Percentiles rank a stretch among this genome's conserved stretches.
These are phyloP conservation scores for Suillus luteus DNA, from an alignment of 768 basidiomycete species.

Conservation along the genomic window DNA sequence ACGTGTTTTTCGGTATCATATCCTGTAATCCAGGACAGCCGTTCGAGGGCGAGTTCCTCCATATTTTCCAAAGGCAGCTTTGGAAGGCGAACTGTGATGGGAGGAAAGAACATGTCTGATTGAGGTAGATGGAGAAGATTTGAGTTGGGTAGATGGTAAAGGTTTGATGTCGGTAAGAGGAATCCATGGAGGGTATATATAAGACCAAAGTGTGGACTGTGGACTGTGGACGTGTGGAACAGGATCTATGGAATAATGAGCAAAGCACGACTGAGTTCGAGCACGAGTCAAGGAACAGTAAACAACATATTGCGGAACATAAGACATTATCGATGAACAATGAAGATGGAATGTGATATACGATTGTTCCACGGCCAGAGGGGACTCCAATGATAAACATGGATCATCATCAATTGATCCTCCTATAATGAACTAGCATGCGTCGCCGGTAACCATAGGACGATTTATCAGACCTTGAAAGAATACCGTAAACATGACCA, in stretches of 20 bases:
- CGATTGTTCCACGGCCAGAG: not conserved
- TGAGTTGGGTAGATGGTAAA: not conserved
- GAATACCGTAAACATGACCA: too few species aligned
- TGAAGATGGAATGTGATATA: not conserved
- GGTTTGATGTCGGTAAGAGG: not conserved
- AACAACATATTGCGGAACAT: too few species aligned
- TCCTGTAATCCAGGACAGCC: not conserved
- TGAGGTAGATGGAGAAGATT: too few species aligned
- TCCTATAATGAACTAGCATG: not conserved
- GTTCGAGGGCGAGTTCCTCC: not conserved
- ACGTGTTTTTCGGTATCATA: not conserved
- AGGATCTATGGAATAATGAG: too few species aligned
- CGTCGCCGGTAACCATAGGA: too few species aligned
- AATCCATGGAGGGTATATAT: not conserved
- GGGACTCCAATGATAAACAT: not conserved
- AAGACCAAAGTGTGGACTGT: not conserved
- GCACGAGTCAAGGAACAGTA: not conserved
- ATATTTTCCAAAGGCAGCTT: not conserved
- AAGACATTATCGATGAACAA: not conserved
- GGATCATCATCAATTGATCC: not conserved
- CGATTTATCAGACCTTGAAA: too few species aligned
- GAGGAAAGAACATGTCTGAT: not conserved
- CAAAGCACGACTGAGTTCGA: not conserved
- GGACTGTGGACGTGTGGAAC: too few species aligned
- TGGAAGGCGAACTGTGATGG: not conserved